Base-by-base conservation (phyloP, 805 yeast genomes). In the Yarrowia sp. region DNA sequence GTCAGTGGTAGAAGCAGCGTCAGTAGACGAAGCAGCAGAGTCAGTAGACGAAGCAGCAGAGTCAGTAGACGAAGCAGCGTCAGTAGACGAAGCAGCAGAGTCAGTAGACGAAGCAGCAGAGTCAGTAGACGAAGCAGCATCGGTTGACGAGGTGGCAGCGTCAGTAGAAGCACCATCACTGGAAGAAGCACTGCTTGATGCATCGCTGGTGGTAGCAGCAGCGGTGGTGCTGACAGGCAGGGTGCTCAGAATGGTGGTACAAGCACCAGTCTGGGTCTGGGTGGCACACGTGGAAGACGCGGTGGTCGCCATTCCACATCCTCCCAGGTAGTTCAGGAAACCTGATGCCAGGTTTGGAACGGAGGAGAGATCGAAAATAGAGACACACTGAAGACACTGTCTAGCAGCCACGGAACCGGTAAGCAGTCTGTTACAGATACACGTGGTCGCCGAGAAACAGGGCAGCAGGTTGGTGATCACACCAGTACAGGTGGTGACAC, bases 171-270 rank as follows among this genome's bases (percentile, higher is more conserved):
- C 2, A 0, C 4, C 10, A 15, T 2, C 20, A 33, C 39, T 49
- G 53, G 39, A 8, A 19, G 30, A 19, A 7, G 30, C 30, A 24
- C 30, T 24, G 30, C 30, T 24, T 24, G 30, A 9, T n/a, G 20
- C 20, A 8, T 17, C 44, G n/a, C 19, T 42, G 44, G 47, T 30
- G 19, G 47, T 12, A 24, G 30, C 30, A 7, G 38, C 38, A 36
- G 10, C 56, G 15, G 56, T 34, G 24, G 56, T 50, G n/a, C 20
- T 33, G 36, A 36, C 33, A 8, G 58, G 58, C 30, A 52, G 43
- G 19, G 58, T 52, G 17, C 58, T 52, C 17, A 36, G 17, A 36
- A 52, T 36, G 17, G 58, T 52, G 9, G 58, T 36, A 13, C 58
- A 52, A 10, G 58, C 6, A 14, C 58, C 58, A 14, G 58, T 52